Evolutionary conservation across 2,329 filamentous ascomycete species (phyloP), one percentile per base, ranked within the genome.

Genomic region (Zasmidium angulare): DNA sequence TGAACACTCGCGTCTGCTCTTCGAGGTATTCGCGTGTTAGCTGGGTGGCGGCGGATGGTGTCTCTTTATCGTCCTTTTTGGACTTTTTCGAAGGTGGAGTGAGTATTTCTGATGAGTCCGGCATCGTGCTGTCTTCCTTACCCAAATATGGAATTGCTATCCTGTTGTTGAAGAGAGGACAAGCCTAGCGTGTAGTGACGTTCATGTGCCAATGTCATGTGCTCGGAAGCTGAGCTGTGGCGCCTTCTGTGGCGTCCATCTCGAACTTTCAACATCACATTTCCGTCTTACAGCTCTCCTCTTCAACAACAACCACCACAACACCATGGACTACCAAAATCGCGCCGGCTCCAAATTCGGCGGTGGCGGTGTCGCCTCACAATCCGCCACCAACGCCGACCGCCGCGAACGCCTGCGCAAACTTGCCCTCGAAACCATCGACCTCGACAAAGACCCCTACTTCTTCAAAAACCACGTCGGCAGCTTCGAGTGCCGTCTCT

Each of bases 401-500:
- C 91, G 95, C 60, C 91, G 95, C 75, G 95, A 99, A 78, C 93
- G 95, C 64, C 89, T 99, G 43, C 92, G 93, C 77, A 97, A 97
- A 81, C 92, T 99, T 73, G 95, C 95, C 59, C 90, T 99, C 72
- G 95, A 99, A 80, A 96, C 92, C 57, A 99, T 99, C 82, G 93
- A 98, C 81, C 90, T 98, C 64, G 95, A 98, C 79, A 98, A 97
- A 80, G 95, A 99, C 79, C 95, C 95, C 0, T 99, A 98, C 85
- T 97, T 98, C 82, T 99, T 99, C 88, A 96, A 96, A 77, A 99
- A 99, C 82, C 93, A 99, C 78, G 91, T 98, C 70, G 95, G 95
- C 72, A 95, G 89, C 72, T 99, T 97, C 78, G 95, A 99, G 78
- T 99, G 95, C 77, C 90, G 95, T 26, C 89, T 99, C 46, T 99